Evolutionary conservation across 768 basidiomycete species (phyloP), one percentile per base, ranked within the genome.

Genomic region (Nidularia sp.): DNA sequence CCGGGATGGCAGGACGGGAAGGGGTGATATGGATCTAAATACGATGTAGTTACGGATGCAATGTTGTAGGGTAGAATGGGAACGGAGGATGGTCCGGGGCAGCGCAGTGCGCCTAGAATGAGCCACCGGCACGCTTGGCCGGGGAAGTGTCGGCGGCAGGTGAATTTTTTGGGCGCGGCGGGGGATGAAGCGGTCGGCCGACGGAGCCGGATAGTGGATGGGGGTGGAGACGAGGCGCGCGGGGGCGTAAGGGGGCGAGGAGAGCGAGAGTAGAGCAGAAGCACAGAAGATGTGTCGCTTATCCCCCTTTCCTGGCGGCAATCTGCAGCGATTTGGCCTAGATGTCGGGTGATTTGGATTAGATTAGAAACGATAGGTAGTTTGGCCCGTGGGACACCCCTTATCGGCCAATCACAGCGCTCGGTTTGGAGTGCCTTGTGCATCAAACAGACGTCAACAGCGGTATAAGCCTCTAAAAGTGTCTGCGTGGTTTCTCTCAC

Each of bases 361-460:
- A 35, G 48, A 32, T 42, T 51, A 51, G 48, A 34, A 33, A 36
- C 39, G 18, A 18, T 18, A 18, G 18, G 18, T 18, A 18, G 18
- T 18, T 18, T 18, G 18, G 18, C 18, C 18, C 18, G 18, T 18
- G 18, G 18, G 18, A 18, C 48, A 44, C 47, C 52, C 55, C 67
- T 74, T 75, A 76, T 75, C 74, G 71, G 66, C 75, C 74, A 75
- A 75, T 75, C 67, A 71, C 55, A 67, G 47, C 45, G 56, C 58
- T 9, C 50, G 39, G 5, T 51, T 51, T 31, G 32, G 22, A 13
- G 8, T 8, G 7, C 6, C 25, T 22, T 50, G 42, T 49, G 56
- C 36, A 62, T n/a, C 34, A 69, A 71, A 70, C 59, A 69, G 6
- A 22, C 47, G 56, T 60, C 65, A 68, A 68, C 64, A 69, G 31